phyloP scores from a whole-genome alignment of 73 alveolate genomes.

The Tetrahymena thermophila region DNA sequence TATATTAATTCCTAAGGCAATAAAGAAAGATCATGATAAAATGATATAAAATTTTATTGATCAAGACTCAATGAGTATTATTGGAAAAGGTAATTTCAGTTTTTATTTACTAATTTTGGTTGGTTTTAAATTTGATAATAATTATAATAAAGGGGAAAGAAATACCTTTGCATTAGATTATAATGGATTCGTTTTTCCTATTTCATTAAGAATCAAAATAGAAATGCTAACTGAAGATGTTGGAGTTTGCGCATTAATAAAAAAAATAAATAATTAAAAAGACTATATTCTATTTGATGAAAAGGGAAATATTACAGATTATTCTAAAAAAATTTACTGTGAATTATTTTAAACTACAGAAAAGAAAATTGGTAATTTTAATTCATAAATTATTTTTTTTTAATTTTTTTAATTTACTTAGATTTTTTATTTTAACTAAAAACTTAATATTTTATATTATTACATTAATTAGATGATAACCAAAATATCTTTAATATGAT shows the following conservation, averaged over 20 bases:
- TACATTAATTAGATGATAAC: background rate
- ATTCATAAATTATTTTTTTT: too few relatives aligned
- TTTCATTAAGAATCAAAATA: background rate
- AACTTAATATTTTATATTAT: too few relatives aligned
- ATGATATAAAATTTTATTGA: background rate
- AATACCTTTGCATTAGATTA: background rate
- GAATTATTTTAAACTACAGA: background rate
- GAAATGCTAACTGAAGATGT: background rate
- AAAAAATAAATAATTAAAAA: background rate
- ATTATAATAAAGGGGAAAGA: background rate
- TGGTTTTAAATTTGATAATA: background rate
- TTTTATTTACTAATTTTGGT: background rate
- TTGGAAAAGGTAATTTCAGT: background rate
- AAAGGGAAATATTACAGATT: background rate
- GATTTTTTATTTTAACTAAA: too few relatives aligned
- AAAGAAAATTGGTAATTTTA: background rate
- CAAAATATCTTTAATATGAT: background rate
- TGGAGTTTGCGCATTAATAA: background rate
- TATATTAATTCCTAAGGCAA: background rate
- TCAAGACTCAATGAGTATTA: background rate
- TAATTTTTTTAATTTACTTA: too few relatives aligned
- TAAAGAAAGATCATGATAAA: background rate
- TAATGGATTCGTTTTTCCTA: background rate
- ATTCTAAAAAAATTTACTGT: background rate
- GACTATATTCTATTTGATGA: background rate